Percentiles rank a stretch among this genome's conserved stretches.
These are phyloP conservation scores for Rubia tinctorum DNA, from an alignment of 305 asterid genomes.

Conservation along the genomic window DNA sequence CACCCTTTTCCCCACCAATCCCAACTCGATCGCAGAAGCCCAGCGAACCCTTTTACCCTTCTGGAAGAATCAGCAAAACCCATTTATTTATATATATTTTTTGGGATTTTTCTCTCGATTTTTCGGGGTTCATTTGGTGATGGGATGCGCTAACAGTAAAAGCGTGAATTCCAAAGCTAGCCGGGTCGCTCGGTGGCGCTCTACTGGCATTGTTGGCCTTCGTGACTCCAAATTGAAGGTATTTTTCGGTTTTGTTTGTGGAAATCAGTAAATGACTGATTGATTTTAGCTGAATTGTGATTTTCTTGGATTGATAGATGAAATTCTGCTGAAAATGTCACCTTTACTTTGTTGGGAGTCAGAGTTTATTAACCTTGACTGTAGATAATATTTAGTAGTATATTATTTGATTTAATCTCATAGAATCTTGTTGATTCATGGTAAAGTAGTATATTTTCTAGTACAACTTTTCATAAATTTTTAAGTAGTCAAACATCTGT, in stretches of 20 bases:
- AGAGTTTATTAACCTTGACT: neutral
- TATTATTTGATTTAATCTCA: no score
- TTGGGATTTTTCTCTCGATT: neutral
- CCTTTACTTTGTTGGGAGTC: neutral
- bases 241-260: neutral
- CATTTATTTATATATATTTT: neutral
- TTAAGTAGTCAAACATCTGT: neutral
- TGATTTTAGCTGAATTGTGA: neutral
- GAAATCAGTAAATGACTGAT: neutral
- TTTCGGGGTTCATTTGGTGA: slow-evolving; percentile 12
- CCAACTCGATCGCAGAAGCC: neutral
- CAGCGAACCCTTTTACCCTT: neutral
- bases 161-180: slow-evolving; percentile 53
- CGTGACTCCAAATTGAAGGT: slow-evolving; percentile 94
- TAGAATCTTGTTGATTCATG: no score
- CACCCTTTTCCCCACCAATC: neutral
- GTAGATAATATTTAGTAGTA: neutral
- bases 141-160: slow-evolving; percentile 87
- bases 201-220: slow-evolving; percentile 93
- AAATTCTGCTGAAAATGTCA: neutral
- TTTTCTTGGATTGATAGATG: slow-evolving; percentile 1
- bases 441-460: no score
- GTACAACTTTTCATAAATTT: neutral
- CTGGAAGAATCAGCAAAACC: neutral
- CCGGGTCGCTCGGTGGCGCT: slow-evolving; percentile 81